Conservation (phyloP, 2,329 filamentous ascomycete species). For the Colletotrichum nymphaeae region DNA sequence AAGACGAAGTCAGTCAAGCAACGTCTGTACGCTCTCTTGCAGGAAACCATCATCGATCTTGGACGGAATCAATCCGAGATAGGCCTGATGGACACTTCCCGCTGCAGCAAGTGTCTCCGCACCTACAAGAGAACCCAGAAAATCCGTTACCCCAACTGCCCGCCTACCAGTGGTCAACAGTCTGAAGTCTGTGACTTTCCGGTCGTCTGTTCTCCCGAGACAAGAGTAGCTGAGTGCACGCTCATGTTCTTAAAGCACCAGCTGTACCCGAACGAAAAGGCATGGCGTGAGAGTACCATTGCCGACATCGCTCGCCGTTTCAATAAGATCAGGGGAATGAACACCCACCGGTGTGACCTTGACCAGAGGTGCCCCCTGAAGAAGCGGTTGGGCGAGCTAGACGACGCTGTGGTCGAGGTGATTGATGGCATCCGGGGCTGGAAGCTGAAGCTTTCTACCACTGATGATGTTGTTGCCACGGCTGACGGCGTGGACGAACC, state of each 20-base stretch:
- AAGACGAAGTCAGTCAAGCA: neutral
- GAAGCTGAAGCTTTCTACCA: neutral
- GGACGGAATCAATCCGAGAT: neutral
- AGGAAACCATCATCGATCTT: neutral
- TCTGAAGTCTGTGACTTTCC: neutral
- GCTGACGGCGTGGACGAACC: neutral
- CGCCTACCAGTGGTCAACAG: neutral
- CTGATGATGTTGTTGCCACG: neutral
- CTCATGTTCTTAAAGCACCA: neutral
- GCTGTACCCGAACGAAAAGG: neutral
- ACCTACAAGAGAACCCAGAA: neutral
- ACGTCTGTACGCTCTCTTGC: neutral
- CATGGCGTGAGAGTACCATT: neutral
- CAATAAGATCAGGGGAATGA: neutral
- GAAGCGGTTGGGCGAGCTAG: neutral
- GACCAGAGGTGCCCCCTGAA: neutral
- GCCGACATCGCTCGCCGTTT: neutral
- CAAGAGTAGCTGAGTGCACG: constrained; percentile 5
- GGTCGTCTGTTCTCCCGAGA: neutral
- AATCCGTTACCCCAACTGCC: neutral
- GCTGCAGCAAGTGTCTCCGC: neutral
- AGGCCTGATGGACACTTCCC: neutral
- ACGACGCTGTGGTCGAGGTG: neutral
- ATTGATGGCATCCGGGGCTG: neutral
- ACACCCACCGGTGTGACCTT: neutral